These are phyloP conservation scores for Cyberlindnera sargentensis DNA, from an alignment of 805 yeast species.

Conservation along the genomic window DNA sequence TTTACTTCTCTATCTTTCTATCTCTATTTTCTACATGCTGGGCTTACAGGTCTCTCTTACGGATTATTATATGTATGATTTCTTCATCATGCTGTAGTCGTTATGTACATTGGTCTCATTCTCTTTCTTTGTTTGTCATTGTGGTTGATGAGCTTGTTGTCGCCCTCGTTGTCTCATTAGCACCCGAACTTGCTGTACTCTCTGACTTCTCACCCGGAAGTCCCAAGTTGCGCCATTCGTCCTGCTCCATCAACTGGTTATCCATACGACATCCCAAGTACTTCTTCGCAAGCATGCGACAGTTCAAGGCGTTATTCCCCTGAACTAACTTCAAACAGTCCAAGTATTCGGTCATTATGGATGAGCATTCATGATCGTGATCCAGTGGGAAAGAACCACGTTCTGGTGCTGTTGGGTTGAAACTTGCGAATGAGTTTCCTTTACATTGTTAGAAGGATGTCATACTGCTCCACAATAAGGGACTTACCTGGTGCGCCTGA, in stretches of 20 bases:
- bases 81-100: too few relatives aligned
- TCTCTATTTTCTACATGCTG: too few relatives aligned
- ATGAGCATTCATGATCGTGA: slow-evolving; percentile 77
- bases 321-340: slow-evolving; percentile 70
- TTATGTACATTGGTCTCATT: background rate
- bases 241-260: slow-evolving; percentile 52
- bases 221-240: slow-evolving; percentile 56
- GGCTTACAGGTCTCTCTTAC: too few relatives aligned
- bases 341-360: slow-evolving; percentile 67
- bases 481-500: slow-evolving; percentile 16
- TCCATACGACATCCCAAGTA: slow-evolving; percentile 90
- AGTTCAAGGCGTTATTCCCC: slow-evolving; percentile 86
- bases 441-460: background rate
- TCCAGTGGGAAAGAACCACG: slow-evolving; percentile 95
- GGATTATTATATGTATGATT: too few relatives aligned
- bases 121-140: background rate
- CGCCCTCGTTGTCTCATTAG: background rate
- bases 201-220: slow-evolving; percentile 41
- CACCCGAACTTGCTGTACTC: background rate
- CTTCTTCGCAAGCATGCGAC: slow-evolving; percentile 74
- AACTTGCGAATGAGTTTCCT: slow-evolving; percentile 39
- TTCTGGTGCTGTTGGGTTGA: slow-evolving; percentile 90
- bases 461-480: background rate
- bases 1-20: too few relatives aligned
- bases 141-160: background rate